These are phyloP conservation scores for Evernia prunastri DNA, from an alignment of 495 filamentous ascomycete genomes.

Conservation along the genomic window DNA sequence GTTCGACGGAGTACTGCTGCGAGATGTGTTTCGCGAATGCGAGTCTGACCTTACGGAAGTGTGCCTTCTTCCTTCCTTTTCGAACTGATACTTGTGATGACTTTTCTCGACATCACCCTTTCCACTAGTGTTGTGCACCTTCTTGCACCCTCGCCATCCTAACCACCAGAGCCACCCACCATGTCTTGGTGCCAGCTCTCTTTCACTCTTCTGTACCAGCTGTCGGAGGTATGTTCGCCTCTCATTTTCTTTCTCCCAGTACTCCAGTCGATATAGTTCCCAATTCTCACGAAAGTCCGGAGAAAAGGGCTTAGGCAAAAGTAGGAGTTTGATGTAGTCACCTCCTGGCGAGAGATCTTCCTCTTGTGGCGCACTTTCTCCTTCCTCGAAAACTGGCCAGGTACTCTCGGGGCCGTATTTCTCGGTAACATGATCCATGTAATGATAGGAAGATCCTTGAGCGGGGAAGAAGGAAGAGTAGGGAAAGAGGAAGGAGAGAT, in stretches of 20 bases:
- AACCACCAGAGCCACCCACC: constrained; percentile 80
- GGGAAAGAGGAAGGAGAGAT: constrained; percentile 45
- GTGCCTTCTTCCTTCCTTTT: constrained; percentile 34
- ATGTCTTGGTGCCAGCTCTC: constrained; percentile 56
- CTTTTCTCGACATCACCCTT: constrained; percentile 29
- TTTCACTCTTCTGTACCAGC: constrained; percentile 58
- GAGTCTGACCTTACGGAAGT: constrained; percentile 41
- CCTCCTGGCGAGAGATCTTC: constrained; percentile 87
- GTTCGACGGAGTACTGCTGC: constrained; percentile 41
- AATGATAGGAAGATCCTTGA: constrained; percentile 57
- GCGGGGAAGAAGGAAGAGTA: constrained; percentile 41
- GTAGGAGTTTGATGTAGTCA: constrained; percentile 81
- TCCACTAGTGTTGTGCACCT: constrained; percentile 27
- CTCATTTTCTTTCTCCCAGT: constrained; percentile 96
- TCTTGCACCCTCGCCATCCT: constrained; percentile 57
- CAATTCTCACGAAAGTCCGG: constrained; percentile 95
- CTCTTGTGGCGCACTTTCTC: constrained; percentile 50
- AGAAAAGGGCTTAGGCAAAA: constrained; percentile 91
- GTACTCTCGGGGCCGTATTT: constrained; percentile 30
- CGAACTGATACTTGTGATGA: constrained; percentile 33
- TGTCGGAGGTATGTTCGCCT: constrained; percentile 65
- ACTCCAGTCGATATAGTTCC: constrained; percentile 87
- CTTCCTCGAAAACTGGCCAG: constrained; percentile 43
- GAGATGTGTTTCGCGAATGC: constrained; percentile 44
- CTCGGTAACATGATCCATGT: constrained; percentile 51